These are phyloP conservation scores for Acanthamoeba castellanii DNA, from an alignment of 208 protist species.

Conservation along the genomic window DNA sequence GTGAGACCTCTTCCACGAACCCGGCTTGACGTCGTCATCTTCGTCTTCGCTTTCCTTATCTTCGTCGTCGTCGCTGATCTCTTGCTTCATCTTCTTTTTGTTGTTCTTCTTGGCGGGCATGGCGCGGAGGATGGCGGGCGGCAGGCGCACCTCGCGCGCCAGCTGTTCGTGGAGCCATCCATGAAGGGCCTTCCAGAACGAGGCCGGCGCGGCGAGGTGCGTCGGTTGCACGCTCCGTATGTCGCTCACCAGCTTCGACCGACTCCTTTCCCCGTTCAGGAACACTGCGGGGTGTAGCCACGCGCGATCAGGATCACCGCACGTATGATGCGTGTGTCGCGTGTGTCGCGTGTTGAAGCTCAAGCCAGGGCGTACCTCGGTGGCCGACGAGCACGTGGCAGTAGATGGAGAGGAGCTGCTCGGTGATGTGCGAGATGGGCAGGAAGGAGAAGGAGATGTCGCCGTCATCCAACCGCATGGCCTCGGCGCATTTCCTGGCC, in stretches of 20 bases:
- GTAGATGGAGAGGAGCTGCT: slow-evolving; percentile 31
- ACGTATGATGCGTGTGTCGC: neutral
- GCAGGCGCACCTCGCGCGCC: neutral
- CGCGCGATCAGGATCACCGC: no score
- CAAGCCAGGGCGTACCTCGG: neutral
- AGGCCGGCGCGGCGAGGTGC: neutral
- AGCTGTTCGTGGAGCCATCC: neutral
- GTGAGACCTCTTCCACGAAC: neutral
- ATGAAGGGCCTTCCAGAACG: slow-evolving; percentile 32
- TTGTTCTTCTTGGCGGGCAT: neutral
- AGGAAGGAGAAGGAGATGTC: neutral
- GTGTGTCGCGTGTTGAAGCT: neutral
- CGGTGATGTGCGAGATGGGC: slow-evolving; percentile 1
- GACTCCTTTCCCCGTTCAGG: neutral
- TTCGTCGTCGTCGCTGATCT: neutral
- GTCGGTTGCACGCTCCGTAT: slow-evolving; percentile 13
- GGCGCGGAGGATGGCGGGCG: neutral
- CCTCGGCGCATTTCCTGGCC: neutral
- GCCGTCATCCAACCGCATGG: neutral
- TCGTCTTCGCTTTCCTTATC: neutral
- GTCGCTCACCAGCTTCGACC: neutral
- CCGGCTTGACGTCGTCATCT: neutral
- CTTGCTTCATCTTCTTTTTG: neutral
- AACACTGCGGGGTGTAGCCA: neutral
- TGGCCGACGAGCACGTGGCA: neutral